phyloP scores from a whole-genome alignment of 2,329 filamentous ascomycete species.

The Diaporthe humulicola region DNA sequence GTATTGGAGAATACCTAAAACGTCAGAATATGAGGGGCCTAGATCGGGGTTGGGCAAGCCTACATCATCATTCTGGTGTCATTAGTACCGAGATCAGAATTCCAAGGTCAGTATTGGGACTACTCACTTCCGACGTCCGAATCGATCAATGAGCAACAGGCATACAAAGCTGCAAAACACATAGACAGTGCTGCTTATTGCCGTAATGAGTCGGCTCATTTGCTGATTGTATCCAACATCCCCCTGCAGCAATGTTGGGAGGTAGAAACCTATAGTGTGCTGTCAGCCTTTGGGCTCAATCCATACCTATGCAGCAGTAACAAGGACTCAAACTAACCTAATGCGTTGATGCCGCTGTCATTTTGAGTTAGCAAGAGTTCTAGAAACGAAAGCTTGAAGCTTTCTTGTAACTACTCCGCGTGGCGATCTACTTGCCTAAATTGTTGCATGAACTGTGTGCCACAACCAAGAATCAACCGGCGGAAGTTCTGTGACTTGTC shows the following conservation, averaged over 20 bases:
- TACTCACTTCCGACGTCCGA: constrained; percentile 55
- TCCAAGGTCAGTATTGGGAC: neutral
- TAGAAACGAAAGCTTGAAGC: neutral
- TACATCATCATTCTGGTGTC: constrained; percentile 53
- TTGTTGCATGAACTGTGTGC: constrained; percentile 62
- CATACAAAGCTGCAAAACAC: constrained; percentile 52
- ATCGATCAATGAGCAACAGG: constrained; percentile 54
- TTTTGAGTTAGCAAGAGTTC: neutral
- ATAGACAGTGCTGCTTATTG: constrained; percentile 60
- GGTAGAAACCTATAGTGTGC: constrained; percentile 52
- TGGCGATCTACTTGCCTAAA: constrained; percentile 54
- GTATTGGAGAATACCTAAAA: constrained; percentile 48
- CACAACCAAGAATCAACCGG: constrained; percentile 52
- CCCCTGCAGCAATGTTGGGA: constrained; percentile 68
- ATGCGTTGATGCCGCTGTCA: constrained; percentile 36
- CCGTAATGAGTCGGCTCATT: constrained; percentile 66
- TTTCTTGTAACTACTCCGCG: neutral
- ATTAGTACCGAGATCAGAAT: neutral
- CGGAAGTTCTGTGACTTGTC: constrained; percentile 55
- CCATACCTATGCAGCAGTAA: neutral
- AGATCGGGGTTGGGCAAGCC: neutral
- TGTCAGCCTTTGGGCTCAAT: neutral
- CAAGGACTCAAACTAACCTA: constrained; percentile 13
- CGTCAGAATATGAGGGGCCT: neutral
- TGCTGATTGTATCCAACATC: constrained; percentile 62